These are phyloP conservation scores for Fusarium drepaniforme DNA, from an alignment of 2,329 filamentous ascomycete species.

Conservation along the genomic window DNA sequence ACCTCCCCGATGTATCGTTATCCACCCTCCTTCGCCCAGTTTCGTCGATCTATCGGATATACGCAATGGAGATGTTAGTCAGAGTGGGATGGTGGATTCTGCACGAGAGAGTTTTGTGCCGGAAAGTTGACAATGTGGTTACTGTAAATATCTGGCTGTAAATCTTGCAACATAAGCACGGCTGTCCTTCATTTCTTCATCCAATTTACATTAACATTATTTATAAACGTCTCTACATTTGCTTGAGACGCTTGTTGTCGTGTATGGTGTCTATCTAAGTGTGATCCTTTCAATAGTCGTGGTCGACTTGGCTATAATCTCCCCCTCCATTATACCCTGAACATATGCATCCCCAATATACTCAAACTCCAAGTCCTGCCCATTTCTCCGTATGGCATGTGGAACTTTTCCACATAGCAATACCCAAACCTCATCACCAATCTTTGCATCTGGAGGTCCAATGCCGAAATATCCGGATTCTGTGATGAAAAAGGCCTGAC, in stretches of 20 bases:
- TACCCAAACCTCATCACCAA: neutral
- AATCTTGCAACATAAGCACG: neutral
- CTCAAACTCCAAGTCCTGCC: neutral
- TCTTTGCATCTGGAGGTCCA: neutral
- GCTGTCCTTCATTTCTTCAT: neutral
- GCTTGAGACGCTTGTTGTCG: neutral
- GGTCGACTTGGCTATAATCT: neutral
- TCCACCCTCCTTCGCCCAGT: neutral
- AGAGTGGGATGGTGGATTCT: neutral
- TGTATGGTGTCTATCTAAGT: neutral
- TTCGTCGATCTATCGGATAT: neutral
- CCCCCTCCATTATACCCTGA: slow-evolving; percentile 2
- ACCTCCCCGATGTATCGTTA: neutral
- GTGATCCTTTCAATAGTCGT: neutral
- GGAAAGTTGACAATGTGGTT: neutral
- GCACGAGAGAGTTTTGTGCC: neutral
- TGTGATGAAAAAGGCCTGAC: neutral
- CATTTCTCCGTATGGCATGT: neutral
- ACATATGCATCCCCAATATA: neutral
- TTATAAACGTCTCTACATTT: neutral
- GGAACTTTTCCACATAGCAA: neutral
- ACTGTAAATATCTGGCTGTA: neutral
- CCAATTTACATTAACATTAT: neutral
- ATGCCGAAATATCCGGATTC: neutral
- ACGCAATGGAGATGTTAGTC: neutral